Base-by-base conservation (phyloP, 306 rosid genomes). In the Medicago truncatula region DNA sequence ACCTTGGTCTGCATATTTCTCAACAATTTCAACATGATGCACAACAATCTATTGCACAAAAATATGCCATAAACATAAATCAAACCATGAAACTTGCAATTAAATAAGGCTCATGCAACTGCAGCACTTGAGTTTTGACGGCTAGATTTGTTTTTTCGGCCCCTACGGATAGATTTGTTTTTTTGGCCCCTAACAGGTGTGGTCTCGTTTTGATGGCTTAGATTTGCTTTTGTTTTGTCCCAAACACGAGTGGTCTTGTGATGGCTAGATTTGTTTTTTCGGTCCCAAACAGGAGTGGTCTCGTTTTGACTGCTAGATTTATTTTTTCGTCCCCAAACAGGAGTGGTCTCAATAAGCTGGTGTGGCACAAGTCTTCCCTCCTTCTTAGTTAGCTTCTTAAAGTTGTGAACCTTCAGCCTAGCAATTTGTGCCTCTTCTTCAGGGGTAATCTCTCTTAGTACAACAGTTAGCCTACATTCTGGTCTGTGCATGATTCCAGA, bases 361-460 rank as follows among this genome's bases (percentile, higher is more conserved):
- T 95, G 98, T 12, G 98, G 98, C 77, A 95, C 97, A 50, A 95
- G 97, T 69, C 82, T 85, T 8, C 73, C 78, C 82, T 95, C 93
- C 16, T 88, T 83, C 84, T 90, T 89, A 9, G 86, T 85, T 66
- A 87, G 90, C 89, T 89, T 95, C 80, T 76, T 74, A 41, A 82
- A 90, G 76, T 90, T 95, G 72, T 85, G 85, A 76, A 92, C 97
- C 81, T 67, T 92, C 34, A 94, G 85, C 86, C 86, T 88, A 16
- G 98, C 98, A 75, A 94, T 89, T 74, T 91, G 77, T 14, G 94
- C 94, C 77, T 94, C 98, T 81, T 94, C 98, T 63, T 90, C 91
- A 0, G 97, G 77, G 28, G 98, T 91, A 46, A 89, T 88, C 87
- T 91, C 98, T 82, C 98, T 86, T 46, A 94, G 80, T 6, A 91